Conservation (phyloP, 2,329 filamentous ascomycete species). For the Phaeosphaeriaceae sp. region DNA sequence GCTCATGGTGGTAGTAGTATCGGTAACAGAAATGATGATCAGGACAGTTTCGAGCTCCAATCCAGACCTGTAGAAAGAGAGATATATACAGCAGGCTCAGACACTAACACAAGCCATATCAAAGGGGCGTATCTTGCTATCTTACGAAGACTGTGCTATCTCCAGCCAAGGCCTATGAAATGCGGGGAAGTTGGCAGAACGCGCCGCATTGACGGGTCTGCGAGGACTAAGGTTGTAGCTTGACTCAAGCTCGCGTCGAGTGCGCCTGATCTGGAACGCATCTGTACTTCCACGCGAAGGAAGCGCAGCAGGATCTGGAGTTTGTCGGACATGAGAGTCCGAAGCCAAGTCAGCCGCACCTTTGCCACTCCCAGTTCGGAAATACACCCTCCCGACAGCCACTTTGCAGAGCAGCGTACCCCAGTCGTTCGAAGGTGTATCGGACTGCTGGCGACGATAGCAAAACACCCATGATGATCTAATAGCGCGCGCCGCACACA, state of each 20-base stretch:
- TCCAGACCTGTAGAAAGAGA: background rate
- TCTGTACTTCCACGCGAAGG: background rate
- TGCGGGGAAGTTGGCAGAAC: background rate
- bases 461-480: background rate
- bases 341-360: slow-evolving; percentile 2
- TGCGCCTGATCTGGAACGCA: background rate
- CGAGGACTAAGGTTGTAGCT: background rate
- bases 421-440: background rate
- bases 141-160: background rate
- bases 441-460: background rate
- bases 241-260: background rate
- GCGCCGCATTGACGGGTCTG: background rate
- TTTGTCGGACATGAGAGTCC: slow-evolving; percentile 9
- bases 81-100: background rate
- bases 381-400: background rate
- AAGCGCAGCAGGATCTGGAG: background rate
- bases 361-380: background rate
- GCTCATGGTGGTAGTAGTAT: slow-evolving; percentile 1
- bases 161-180: background rate
- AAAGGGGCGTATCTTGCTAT: background rate
- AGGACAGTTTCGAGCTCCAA: background rate
- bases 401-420: background rate
- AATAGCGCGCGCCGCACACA: background rate
- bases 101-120: background rate
- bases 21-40: background rate